Base-by-base conservation (phyloP, 495 filamentous ascomycete genomes). In the Darksidea phi region DNA sequence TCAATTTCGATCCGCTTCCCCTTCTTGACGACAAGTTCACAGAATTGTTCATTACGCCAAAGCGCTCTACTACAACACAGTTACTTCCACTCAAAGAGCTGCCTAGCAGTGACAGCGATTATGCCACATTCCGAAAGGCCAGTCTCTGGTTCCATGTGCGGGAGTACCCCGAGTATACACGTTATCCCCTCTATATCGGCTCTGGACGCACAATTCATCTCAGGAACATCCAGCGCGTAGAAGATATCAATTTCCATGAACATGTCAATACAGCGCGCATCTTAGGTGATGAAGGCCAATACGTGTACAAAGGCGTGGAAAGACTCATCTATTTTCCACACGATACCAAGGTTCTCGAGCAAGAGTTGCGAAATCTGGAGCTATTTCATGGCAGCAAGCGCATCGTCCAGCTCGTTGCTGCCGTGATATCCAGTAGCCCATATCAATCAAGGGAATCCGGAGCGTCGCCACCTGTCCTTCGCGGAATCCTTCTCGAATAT, bases 401-500 rank as follows among this genome's bases (percentile, higher is more conserved):
- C 18, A 26, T 60, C 45, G 57, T 60, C 17, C 57, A 23, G 36
- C 57, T 60, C 23, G 36, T 60, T 43, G 48, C 50, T 57, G 49
- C 57, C 25, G 57, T 60, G 17, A 23, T 60, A 50, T 60, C 57
- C 18, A 57, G 51, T 21, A 60, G 51, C 47, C 57, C 50, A 57
- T 60, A 60, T 57, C 52, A 42, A 60, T 57, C 57, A 57, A 46
- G 23, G 7, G 26, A 60, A 21, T 34, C 24, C 49, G n/a, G 23
- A 32, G 57, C 36, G 18, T 20, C 56, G 13, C n/a, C 8, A 17
- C 52, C 50, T 26, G 50, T 56, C 25, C 34, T 60, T 21, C 57
- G 50, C 52, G 57, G 57, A 45, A 60, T 60, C 49, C 51, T 60
- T 58, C 57, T 60, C 52, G 57, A 60, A 45, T 43, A 60, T 57